A percentile compares a stretch with the other conserved stretches of the same genome.
These are phyloP conservation scores for Berkeleyomyces rouxiae DNA, from an alignment of 2,329 filamentous ascomycete species.

Conservation along the genomic window DNA sequence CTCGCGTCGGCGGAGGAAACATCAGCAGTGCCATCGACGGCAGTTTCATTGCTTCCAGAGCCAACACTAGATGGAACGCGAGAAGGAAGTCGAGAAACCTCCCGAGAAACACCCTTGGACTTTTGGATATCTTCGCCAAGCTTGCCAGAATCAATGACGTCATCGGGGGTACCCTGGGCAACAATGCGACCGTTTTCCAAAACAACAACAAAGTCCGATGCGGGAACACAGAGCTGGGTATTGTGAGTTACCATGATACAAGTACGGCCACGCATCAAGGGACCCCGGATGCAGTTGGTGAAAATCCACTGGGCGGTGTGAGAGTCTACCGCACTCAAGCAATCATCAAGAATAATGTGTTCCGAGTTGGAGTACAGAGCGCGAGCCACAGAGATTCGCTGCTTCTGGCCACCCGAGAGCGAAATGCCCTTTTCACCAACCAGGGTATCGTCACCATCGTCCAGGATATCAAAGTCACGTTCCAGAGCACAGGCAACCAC, in stretches of 20 bases:
- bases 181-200: conserved; percentile 73
- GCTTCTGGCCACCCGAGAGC: conserved; percentile 91
- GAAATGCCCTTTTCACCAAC: conserved; percentile 97
- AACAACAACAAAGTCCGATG: conserved; percentile 64
- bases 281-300: conserved; percentile 75
- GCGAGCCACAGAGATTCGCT: conserved; percentile 89
- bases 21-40: conserved; percentile 29
- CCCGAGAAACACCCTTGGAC: conserved; percentile 52
- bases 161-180: conserved; percentile 57
- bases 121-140: conserved; percentile 71
- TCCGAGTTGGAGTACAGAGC: conserved; percentile 91
- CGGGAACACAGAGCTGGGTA: conserved; percentile 67
- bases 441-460: conserved; percentile 79
- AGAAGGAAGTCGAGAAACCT: conserved; percentile 58
- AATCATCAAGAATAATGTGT: conserved; percentile 85
- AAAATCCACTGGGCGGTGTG: conserved; percentile 98
- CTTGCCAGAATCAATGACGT: conserved; percentile 73
- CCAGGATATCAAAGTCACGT: conserved; percentile 79
- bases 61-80: conserved; percentile 60
- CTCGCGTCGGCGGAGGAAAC: conserved; percentile 31
- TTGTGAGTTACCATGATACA: conserved; percentile 96
- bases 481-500: conserved; percentile 82
- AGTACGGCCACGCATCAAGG: conserved; percentile 73
- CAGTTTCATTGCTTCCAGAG: conserved; percentile 40
- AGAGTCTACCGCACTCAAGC: conserved; percentile 88